These are phyloP conservation scores for Ustilago shanxiensis DNA, from an alignment of 1,284 basidiomycete species.

Conservation along the genomic window DNA sequence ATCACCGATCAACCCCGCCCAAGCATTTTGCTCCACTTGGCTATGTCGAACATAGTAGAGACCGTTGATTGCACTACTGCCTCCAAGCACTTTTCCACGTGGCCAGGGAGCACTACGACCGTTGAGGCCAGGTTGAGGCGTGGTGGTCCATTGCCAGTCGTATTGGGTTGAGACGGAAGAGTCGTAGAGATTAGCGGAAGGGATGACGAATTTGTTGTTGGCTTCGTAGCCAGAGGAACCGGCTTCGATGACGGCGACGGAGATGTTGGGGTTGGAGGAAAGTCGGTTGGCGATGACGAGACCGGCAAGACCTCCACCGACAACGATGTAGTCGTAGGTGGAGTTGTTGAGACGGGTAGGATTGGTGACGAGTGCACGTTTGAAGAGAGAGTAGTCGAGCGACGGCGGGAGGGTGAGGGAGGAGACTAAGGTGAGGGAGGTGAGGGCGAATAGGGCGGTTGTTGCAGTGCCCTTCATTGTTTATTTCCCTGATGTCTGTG, in stretches of 20 bases:
- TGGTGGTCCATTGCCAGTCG: constrained; percentile 62
- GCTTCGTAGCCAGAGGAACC: constrained; percentile 68
- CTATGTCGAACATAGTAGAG: constrained; percentile 60
- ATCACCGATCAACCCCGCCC: constrained; percentile 46
- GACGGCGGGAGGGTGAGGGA: constrained; percentile 12
- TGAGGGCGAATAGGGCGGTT: background rate
- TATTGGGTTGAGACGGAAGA: constrained; percentile 40
- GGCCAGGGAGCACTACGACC: constrained; percentile 26
- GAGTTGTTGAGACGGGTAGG: constrained; percentile 32
- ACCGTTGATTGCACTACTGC: constrained; percentile 62
- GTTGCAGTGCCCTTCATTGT: constrained; percentile 13
- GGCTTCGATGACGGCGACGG: constrained; percentile 72
- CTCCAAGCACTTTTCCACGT: constrained; percentile 59
- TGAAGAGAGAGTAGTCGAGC: constrained; percentile 35
- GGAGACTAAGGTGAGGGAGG: background rate
- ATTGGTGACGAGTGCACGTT: constrained; percentile 26
- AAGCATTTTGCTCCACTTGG: constrained; percentile 50
- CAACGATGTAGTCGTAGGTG: constrained; percentile 69
- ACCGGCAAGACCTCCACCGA: constrained; percentile 75
- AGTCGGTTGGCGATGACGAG: constrained; percentile 61
- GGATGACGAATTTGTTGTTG: constrained; percentile 41
- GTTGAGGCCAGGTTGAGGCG: constrained; percentile 31
- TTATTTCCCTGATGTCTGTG: too few relatives aligned
- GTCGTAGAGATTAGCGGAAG: constrained; percentile 60
- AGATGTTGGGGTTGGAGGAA: constrained; percentile 55